phyloP scores from a whole-genome alignment of 2,329 filamentous ascomycete species.

The Fonsecaea nubica region DNA sequence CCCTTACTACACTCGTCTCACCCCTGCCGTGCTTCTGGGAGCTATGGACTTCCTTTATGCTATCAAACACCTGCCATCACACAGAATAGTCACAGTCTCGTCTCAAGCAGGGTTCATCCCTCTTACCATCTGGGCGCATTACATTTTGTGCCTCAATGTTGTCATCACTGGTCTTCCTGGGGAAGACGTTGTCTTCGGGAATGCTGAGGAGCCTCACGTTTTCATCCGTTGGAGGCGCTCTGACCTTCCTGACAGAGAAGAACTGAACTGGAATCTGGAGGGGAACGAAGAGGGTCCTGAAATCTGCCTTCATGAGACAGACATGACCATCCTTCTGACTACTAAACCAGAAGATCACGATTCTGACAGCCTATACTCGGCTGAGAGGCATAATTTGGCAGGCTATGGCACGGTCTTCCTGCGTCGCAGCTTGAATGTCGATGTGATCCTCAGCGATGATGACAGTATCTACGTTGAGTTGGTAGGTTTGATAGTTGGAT shows the following conservation, averaged over 20 bases:
- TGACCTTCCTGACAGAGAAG: background rate
- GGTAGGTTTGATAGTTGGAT: background rate
- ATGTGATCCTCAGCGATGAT: background rate
- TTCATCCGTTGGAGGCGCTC: background rate
- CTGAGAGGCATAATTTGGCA: background rate
- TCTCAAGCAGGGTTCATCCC: background rate
- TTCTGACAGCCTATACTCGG: background rate
- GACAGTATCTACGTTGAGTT: background rate
- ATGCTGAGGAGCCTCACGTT: background rate
- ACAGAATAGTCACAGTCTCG: background rate
- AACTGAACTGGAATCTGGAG: background rate
- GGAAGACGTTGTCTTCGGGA: background rate
- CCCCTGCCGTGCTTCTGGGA: background rate
- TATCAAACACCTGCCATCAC: background rate
- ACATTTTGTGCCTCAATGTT: background rate
- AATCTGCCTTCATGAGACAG: background rate
- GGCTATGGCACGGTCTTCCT: background rate
- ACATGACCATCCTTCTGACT: background rate
- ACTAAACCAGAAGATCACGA: background rate
- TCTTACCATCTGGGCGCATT: background rate
- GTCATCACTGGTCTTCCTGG: background rate
- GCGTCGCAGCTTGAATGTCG: background rate
- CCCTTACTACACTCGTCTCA: background rate
- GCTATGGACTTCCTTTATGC: background rate
- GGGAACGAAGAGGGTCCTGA: background rate